phyloP scores from a whole-genome alignment of 2,329 filamentous ascomycete genomes.

The Aspergillus niger region DNA sequence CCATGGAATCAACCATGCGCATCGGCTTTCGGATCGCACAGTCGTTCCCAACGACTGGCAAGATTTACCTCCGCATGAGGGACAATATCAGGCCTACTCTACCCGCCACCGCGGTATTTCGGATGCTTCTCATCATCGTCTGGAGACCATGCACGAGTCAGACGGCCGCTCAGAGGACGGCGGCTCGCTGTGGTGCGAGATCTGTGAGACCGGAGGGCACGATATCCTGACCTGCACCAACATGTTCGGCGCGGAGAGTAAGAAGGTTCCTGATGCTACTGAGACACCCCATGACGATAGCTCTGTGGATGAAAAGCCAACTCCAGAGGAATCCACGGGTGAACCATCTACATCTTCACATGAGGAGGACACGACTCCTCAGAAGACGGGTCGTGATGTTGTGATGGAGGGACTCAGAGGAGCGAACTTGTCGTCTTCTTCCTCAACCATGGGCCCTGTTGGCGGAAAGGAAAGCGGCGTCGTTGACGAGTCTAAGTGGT shows the following conservation, averaged over 20 bases:
- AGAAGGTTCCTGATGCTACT: conserved; percentile 16
- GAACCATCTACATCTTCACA: conserved; percentile 18
- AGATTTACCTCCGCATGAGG: conserved; percentile 32
- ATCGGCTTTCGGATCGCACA: conserved; percentile 46
- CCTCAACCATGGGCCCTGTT: conserved; percentile 56
- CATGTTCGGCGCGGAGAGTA: conserved; percentile 65
- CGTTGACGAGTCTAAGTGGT: conserved; percentile 89
- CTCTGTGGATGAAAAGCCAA: conserved; percentile 19
- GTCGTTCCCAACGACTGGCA: conserved; percentile 47
- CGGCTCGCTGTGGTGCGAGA: conserved; percentile 85
- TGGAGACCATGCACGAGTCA: conserved; percentile 45
- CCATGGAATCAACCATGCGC: conserved; percentile 34
- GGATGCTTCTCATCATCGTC: conserved; percentile 32
- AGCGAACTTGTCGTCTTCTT: conserved; percentile 43
- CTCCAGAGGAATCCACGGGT: conserved; percentile 20
- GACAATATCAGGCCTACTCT: conserved; percentile 27
- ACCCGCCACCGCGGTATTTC: conserved; percentile 30
- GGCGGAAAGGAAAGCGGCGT: conserved; percentile 77
- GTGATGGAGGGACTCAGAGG: conserved; percentile 47
- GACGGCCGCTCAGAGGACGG: conserved; percentile 67
- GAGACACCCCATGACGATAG: conserved; percentile 18
- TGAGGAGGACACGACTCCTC: conserved; percentile 27
- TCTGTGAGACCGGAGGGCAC: conserved; percentile 88
- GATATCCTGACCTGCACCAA: conserved; percentile 93
- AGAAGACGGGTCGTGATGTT: conserved; percentile 44